These are phyloP conservation scores for Lobosporangium transversale DNA, from an alignment of 192 early-diverging fungal species.

Conservation along the genomic window DNA sequence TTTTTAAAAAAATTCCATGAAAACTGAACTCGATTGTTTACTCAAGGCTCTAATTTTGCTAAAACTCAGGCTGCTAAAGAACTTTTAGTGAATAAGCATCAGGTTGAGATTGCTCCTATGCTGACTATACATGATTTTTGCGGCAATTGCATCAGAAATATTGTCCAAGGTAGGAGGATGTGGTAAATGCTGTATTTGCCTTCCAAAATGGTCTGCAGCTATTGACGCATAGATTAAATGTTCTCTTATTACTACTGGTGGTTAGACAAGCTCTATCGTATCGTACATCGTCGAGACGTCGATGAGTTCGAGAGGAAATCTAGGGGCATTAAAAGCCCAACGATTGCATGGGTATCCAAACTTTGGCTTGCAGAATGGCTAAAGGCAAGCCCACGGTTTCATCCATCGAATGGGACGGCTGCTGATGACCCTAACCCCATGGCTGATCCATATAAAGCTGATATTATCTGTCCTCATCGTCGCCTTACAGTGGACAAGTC, in stretches of 20 bases:
- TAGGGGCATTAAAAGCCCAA: conserved; percentile 2
- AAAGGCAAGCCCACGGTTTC: conserved; percentile 20
- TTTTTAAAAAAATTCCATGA: no score
- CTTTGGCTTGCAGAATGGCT: conserved; percentile 34
- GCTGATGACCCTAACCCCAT: conserved; percentile 26
- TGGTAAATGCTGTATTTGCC: no score
- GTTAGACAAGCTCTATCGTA: conserved; percentile 39
- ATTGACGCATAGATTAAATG: no score
- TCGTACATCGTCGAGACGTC: conserved; percentile 25
- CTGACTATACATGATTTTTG: conserved; percentile 29
- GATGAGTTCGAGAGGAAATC: conserved; percentile 22
- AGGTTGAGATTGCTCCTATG: conserved; percentile 7
- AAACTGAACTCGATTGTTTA: no score
- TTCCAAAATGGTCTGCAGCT: no score
- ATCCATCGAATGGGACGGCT: not conserved
- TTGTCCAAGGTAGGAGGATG: conserved; percentile 19
- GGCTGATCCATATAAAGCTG: conserved; percentile 4
- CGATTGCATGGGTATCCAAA: conserved; percentile 31
- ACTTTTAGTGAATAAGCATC: conserved; percentile 5
- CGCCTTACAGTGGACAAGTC: conserved; percentile 14
- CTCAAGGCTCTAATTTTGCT: no score
- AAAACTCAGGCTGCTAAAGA: conserved; percentile 8
- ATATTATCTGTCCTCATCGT: conserved; percentile 32
- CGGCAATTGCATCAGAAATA: conserved; percentile 6
- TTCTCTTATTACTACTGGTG: not conserved